Percentiles rank a stretch among this genome's conserved stretches.
Conservation (phyloP, 257 asterid species). For the Gentiana dahurica region DNA sequence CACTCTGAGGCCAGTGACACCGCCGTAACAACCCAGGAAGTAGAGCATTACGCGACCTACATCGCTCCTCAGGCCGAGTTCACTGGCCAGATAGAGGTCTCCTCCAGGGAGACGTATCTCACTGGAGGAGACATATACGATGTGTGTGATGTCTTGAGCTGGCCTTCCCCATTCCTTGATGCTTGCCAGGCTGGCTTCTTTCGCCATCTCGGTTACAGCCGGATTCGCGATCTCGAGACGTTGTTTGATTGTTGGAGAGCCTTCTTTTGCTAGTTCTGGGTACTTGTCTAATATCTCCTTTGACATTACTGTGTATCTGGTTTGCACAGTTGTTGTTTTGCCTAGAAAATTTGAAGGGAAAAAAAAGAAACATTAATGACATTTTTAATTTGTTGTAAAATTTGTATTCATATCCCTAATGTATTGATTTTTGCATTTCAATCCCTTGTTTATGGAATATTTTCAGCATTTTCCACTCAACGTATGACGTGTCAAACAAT, state of each 20-base stretch:
- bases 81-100: constrained; percentile 69
- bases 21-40: constrained; percentile 91
- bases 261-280: constrained; percentile 82
- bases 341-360: constrained; percentile 23
- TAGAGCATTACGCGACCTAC: constrained; percentile 77
- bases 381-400: not conserved
- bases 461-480: too few species aligned
- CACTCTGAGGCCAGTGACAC: constrained; percentile 85
- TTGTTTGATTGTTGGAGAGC: constrained; percentile 74
- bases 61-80: constrained; percentile 55
- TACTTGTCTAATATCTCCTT: constrained; percentile 59
- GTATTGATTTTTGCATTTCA: not conserved
- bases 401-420: not conserved
- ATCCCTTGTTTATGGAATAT: not conserved
- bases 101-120: constrained; percentile 93
- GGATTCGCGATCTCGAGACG: constrained; percentile 75
- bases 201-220: constrained; percentile 73
- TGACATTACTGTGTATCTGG: constrained; percentile 79
- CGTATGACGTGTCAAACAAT: too few species aligned
- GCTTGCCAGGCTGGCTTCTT: constrained; percentile 64
- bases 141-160: constrained; percentile 58
- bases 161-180: constrained; percentile 65
- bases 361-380: not conserved
- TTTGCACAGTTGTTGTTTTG: constrained; percentile 88
- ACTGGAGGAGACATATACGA: constrained; percentile 81